A percentile compares a stretch with the other conserved stretches of the same genome.
These are phyloP conservation scores for Candida multigemmis DNA, from an alignment of 805 yeast genomes.

Conservation along the genomic window DNA sequence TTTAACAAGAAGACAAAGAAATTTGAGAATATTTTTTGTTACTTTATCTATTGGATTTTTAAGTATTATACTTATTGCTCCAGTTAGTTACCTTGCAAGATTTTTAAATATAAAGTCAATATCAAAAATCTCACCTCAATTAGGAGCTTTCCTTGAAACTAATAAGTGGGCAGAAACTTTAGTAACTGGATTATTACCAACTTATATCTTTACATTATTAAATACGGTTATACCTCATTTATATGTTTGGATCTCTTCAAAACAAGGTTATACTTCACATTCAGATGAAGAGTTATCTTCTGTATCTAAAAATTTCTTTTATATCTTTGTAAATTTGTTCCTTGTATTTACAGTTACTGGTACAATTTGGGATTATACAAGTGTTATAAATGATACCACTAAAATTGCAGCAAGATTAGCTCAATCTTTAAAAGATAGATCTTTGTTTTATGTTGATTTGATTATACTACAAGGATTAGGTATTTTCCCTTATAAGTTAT, in stretches of 20 bases:
- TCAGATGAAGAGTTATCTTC: constrained; percentile 89
- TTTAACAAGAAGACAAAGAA: constrained; percentile 64
- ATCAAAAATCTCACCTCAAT: constrained; percentile 69
- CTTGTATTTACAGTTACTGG: constrained; percentile 92
- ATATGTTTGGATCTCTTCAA: constrained; percentile 71
- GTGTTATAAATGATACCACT: constrained; percentile 82
- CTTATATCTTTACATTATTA: constrained; percentile 79
- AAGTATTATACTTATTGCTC: constrained; percentile 68
- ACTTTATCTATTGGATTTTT: constrained; percentile 59
- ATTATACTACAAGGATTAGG: constrained; percentile 77
- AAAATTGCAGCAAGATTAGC: constrained; percentile 84
- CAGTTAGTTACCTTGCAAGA: constrained; percentile 80
- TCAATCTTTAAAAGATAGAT: constrained; percentile 65
- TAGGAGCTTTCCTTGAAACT: constrained; percentile 58
- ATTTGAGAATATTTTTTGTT: constrained; percentile 53
- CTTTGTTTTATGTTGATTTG: constrained; percentile 85
- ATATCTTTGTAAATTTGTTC: constrained; percentile 88
- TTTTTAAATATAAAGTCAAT: constrained; percentile 74
- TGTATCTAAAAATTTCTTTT: constrained; percentile 88
- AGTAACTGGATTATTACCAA: constrained; percentile 85
- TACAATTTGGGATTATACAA: too few relatives aligned
- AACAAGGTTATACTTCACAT: constrained; percentile 84
- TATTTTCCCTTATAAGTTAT: constrained; percentile 80
- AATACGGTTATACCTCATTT: constrained; percentile 79
- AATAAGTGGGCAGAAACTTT: constrained; percentile 68